phyloP scores from a whole-genome alignment of 495 filamentous ascomycete genomes.

The Aspergillus cavernicola region DNA sequence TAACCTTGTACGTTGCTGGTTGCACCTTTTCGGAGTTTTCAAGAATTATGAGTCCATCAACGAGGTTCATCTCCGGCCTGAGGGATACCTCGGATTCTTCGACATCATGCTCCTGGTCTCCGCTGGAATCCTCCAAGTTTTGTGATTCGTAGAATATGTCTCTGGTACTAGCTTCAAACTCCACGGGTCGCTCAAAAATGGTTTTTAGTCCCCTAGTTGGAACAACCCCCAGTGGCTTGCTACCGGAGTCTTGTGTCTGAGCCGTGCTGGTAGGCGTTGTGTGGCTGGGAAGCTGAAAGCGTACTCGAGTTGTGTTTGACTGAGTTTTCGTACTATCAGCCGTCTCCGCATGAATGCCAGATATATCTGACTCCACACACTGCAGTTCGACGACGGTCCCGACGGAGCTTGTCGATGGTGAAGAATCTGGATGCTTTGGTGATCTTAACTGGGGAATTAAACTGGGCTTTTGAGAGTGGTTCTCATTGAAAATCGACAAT shows the following conservation, averaged over 20 bases:
- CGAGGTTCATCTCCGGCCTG: conserved; percentile 19
- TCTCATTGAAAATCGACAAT: background rate
- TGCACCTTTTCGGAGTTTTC: conserved; percentile 11
- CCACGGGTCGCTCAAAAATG: background rate
- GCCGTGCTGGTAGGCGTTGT: background rate
- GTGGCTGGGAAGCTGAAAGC: background rate
- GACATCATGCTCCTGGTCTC: background rate
- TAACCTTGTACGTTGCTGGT: conserved; percentile 21
- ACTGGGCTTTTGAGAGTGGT: background rate
- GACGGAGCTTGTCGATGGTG: background rate
- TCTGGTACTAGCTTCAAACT: background rate
- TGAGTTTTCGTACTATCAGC: background rate
- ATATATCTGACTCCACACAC: background rate
- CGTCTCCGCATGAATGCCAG: background rate
- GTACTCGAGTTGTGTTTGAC: background rate
- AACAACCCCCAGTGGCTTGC: no score
- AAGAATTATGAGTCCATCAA: conserved; percentile 22
- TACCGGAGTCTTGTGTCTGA: background rate
- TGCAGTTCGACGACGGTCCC: background rate
- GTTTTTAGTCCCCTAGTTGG: background rate
- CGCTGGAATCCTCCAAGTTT: background rate
- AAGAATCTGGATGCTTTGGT: background rate
- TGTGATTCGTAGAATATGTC: background rate
- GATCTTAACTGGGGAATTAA: conserved; percentile 9
- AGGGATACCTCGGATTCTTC: background rate